Evolutionary conservation across 495 filamentous ascomycete genomes (phyloP).

Genomic region (Podospora appendiculata): DNA sequence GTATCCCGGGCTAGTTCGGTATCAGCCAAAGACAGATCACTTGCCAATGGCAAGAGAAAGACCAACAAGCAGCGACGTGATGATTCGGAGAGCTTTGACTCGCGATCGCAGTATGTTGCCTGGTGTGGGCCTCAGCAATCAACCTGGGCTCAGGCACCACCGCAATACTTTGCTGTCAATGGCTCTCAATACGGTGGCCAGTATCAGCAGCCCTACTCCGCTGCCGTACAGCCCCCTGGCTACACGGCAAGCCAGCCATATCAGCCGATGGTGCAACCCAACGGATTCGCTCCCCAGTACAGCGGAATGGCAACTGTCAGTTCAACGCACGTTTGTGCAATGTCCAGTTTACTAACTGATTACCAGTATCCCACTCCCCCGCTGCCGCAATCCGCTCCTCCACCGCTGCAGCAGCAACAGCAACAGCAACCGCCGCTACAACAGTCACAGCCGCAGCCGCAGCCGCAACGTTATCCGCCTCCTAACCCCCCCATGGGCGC

Average conservation of each 20-base stretch:
- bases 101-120: constrained; percentile 70
- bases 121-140: constrained; percentile 56
- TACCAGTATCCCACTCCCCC: constrained; percentile 20
- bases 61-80: constrained; percentile 61
- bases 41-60: constrained; percentile 38
- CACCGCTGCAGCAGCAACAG: neutral
- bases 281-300: constrained; percentile 28
- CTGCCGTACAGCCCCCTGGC: constrained; percentile 9
- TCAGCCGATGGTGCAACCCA: constrained; percentile 34
- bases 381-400: constrained; percentile 15
- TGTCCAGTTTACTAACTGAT: constrained; percentile 8
- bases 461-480: constrained; percentile 23
- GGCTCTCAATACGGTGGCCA: constrained; percentile 31
- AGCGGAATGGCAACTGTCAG: constrained; percentile 28
- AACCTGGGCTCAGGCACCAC: constrained; percentile 32
- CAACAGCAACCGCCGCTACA: constrained; percentile 12
- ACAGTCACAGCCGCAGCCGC: neutral
- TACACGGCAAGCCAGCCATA: constrained; percentile 25
- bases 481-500: constrained; percentile 30
- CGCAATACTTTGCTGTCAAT: constrained; percentile 41
- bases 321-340: neutral
- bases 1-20: constrained; percentile 81
- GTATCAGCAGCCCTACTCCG: constrained; percentile 27
- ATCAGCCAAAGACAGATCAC: constrained; percentile 62
- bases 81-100: constrained; percentile 80